Evolutionary conservation across 805 yeast genomes (phyloP).

Genomic region (Suhomyces sp.): DNA sequence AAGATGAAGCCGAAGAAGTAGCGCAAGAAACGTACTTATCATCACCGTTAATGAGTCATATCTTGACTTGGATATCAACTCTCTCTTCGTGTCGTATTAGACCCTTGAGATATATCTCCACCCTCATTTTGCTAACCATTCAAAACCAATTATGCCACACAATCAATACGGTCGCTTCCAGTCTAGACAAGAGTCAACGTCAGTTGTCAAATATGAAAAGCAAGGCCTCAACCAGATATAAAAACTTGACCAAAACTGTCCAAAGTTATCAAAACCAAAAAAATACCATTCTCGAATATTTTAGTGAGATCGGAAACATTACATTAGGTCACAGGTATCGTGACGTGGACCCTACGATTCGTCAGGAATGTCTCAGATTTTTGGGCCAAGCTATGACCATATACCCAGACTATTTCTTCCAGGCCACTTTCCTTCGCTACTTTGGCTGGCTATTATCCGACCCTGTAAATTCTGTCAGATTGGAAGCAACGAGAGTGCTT

Average conservation of each 20-base stretch:
- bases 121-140: slow-evolving; percentile 56
- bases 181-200: slow-evolving; percentile 43
- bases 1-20: slow-evolving; percentile 11
- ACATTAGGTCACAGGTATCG: slow-evolving; percentile 76
- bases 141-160: slow-evolving; percentile 60
- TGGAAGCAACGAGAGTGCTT: slow-evolving; percentile 60
- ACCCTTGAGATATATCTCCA: slow-evolving; percentile 67
- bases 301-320: slow-evolving; percentile 64
- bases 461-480: slow-evolving; percentile 55
- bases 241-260: slow-evolving; percentile 45
- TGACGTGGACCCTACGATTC: slow-evolving; percentile 70
- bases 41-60: slow-evolving; percentile 49
- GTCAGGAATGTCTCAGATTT: slow-evolving; percentile 64
- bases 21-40: slow-evolving; percentile 20
- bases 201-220: slow-evolving; percentile 36
- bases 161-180: slow-evolving; percentile 34
- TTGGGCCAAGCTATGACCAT: slow-evolving; percentile 72
- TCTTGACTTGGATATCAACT: slow-evolving; percentile 74
- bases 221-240: slow-evolving; percentile 43
- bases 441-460: slow-evolving; percentile 88
- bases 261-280: slow-evolving; percentile 43
- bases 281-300: slow-evolving; percentile 51
- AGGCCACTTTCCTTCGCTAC: slow-evolving; percentile 68
- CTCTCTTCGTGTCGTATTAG: slow-evolving; percentile 69
- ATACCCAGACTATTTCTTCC: slow-evolving; percentile 70